These are phyloP conservation scores for Scenedesmus sp. DNA, from an alignment of 163 green algal genomes.

Conservation along the genomic window DNA sequence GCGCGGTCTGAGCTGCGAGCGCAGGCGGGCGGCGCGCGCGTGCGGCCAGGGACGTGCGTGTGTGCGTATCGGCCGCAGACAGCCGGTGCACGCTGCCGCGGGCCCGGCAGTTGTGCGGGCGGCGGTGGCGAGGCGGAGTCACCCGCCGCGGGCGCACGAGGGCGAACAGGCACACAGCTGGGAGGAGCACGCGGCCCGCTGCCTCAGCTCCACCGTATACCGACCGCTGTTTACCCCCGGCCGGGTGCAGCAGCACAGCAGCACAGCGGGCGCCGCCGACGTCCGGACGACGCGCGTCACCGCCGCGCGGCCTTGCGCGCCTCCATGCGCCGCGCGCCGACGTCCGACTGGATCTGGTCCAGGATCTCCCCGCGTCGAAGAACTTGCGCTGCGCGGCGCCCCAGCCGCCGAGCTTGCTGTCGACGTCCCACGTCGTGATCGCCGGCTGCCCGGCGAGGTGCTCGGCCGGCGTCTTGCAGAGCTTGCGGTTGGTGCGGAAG, in stretches of 20 bases:
- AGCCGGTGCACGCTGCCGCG: not conserved
- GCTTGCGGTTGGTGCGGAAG: slow-evolving; percentile 66
- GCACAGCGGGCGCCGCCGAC: not conserved
- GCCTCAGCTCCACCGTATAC: no score
- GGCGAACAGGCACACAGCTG: no score
- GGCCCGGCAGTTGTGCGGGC: not conserved
- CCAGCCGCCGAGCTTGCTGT: slow-evolving; percentile 80
- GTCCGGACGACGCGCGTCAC: no score
- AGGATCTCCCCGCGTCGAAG: slow-evolving; percentile 72
- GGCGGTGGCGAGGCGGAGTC: no score
- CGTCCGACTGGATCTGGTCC: slow-evolving; percentile 63
- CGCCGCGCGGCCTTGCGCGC: slow-evolving; percentile 11
- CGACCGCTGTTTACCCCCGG: not conserved
- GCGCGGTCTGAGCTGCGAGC: not conserved
- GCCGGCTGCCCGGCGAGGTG: slow-evolving; percentile 34
- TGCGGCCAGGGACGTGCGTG: no score
- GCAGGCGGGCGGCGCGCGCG: not conserved
- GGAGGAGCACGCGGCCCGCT: no score
- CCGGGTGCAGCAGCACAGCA: not conserved
- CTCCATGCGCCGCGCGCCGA: slow-evolving; percentile 52
- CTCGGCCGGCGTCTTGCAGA: slow-evolving; percentile 48
- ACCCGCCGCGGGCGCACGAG: no score
- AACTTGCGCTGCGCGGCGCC: slow-evolving; percentile 66
- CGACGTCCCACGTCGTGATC: slow-evolving; percentile 67
- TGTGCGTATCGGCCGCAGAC: not conserved